Evolutionary conservation across 495 filamentous ascomycete species (phyloP).

Genomic region (Geopyxis carbonaria): DNA sequence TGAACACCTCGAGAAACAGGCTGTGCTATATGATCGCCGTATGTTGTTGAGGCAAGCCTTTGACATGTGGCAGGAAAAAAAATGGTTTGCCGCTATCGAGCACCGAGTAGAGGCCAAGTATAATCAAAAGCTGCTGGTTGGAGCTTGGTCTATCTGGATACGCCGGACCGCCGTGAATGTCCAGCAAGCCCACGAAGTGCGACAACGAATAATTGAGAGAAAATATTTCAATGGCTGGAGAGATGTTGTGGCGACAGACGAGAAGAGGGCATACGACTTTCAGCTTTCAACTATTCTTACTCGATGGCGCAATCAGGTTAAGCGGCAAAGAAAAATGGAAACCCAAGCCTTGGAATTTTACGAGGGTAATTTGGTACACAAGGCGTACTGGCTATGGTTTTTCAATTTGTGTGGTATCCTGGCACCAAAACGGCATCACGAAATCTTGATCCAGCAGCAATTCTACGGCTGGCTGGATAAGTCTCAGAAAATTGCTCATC

Average conservation of each 20-base stretch:
- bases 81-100: slow-evolving; percentile 19
- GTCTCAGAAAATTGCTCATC: slow-evolving; percentile 10
- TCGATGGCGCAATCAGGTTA: slow-evolving; percentile 13
- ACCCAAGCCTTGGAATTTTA: slow-evolving; percentile 13
- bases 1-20: slow-evolving; percentile 7
- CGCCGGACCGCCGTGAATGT: slow-evolving; percentile 22
- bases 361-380: slow-evolving; percentile 12
- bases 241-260: slow-evolving; percentile 12
- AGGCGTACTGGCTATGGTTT: slow-evolving; percentile 23
- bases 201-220: slow-evolving; percentile 19
- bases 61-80: slow-evolving; percentile 19
- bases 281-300: slow-evolving; percentile 16
- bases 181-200: slow-evolving; percentile 19
- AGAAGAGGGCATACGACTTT: slow-evolving; percentile 16
- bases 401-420: slow-evolving; percentile 16
- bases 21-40: slow-evolving; percentile 4
- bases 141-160: slow-evolving; percentile 16
- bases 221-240: slow-evolving; percentile 25
- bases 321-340: slow-evolving; percentile 3
- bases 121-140: slow-evolving; percentile 13
- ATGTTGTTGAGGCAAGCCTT: slow-evolving; percentile 9
- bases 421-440: slow-evolving; percentile 7
- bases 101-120: slow-evolving; percentile 11
- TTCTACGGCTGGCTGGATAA: slow-evolving; percentile 14
- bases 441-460: neutral